Base-by-base conservation (phyloP, 2,329 filamentous ascomycete genomes). In the Bipolaris bicolor region DNA sequence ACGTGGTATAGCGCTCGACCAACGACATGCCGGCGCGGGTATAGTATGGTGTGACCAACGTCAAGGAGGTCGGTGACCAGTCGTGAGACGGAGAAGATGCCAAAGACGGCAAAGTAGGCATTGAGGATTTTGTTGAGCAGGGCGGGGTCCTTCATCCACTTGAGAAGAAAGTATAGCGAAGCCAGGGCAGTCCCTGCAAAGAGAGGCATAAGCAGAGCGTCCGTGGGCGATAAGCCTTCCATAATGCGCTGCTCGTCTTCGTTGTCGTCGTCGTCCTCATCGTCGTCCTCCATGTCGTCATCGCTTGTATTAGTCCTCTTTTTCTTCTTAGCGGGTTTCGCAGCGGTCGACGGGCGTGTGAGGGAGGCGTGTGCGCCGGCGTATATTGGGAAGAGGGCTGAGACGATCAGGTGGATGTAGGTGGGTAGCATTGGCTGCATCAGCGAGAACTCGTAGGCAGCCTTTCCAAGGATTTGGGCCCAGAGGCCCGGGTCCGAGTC, bases 361-460 rank as follows among this genome's bases (percentile, higher is more conserved):
- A 98, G 84, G 1, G 93, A 90, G n/a, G 90, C 91, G 75, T 97
- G 90, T 7, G 92, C 87, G 46, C 90, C 91, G 5, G 91, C 83
- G 77, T 90, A 95, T 71, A 97, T 96, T 51, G 92, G 91, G 61
- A 90, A 87, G 15, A 97, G 77, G 13, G 92, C 89, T 26, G 90
- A 88, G 58, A 88, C 70, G 52, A 90, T 78, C 11, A 90, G 79
- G 72, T 90, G 88, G 0, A 81, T 67, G 66, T 88, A 84, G 10
- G 84, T 86, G 13, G 83, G 83, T 26, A 88, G 63, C 66, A 76
- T 69, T 2, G 76, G 75, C 49, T 75, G 76, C 34, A 73, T 58
- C 20, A 70, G 61, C 18, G 76, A 70, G 56, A 82, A 80, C 49
- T 81, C 78, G 62, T 81, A 80, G 60, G 79, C 73, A 33, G 74